Evolutionary conservation across 164 flowering plant genomes (phyloP), one percentile per base, ranked within the genome.

Genomic region (Buxus sempervirens): DNA sequence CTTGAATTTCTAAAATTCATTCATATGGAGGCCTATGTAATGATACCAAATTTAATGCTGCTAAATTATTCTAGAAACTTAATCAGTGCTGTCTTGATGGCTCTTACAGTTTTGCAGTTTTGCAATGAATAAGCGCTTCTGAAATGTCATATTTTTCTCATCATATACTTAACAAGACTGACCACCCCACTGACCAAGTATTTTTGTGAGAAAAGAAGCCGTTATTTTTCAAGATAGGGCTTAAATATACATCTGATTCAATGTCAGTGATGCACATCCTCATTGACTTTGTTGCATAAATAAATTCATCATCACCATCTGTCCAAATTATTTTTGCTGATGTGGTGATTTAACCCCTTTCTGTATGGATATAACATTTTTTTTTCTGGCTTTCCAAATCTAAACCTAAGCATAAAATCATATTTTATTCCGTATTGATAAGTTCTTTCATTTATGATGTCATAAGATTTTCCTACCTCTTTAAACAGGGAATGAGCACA

Each of bases 401-500:
- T 45, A 45, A 45, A 45, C 51, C 14, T 15, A 45, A 15, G 51
- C 51, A 45, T 45, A 45, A 15, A 1, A 45, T 15, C 12, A 10
- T 45, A 10, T 45, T 45, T 45, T n/a, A n/a, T n/a, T n/a, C n/a
- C n/a, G n/a, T n/a, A n/a, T n/a, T n/a, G n/a, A n/a, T n/a, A n/a
- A n/a, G n/a, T n/a, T n/a, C 12, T 20, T 19, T 12, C 4, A 64
- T 18, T 64, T 9, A 4, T 64, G 45, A 20, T 0, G 15, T 20
- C 12, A 1, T 4, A 5, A 13, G 8, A 63, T 66, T 38, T 19
- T 27, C 41, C 59, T 54, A 38, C n/a, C 9, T 62, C 21, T 28
- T 15, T 14, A 54, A 63, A 36, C 81, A 92, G 99, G 97, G 88
- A 56, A 82, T 82, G 83, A 82, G 78, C 71, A 79, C 90, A 42